Percentiles rank a stretch among this genome's conserved stretches.
Evolutionary conservation across 2,329 filamentous ascomycete species (phyloP).

Genomic region (Fusarium odoratissimum): DNA sequence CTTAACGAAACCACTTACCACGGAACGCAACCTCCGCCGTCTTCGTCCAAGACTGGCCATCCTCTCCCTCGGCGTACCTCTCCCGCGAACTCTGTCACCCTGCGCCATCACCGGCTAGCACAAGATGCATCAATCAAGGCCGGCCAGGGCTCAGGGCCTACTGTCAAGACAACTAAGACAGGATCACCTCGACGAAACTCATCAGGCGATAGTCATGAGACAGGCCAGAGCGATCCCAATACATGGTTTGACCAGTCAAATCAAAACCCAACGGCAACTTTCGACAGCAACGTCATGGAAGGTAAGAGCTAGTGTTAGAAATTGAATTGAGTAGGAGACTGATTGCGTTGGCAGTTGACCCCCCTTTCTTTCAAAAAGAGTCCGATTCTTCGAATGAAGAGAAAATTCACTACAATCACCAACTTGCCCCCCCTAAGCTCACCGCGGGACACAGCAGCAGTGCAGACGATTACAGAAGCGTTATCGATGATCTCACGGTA

Average conservation of each 20-base stretch:
- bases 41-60: slow-evolving; percentile 49
- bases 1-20: slow-evolving; percentile 39
- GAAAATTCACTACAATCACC: slow-evolving; percentile 41
- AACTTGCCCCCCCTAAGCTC: slow-evolving; percentile 46
- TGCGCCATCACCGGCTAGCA: slow-evolving; percentile 59
- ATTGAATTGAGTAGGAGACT: background rate
- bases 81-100: slow-evolving; percentile 60
- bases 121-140: slow-evolving; percentile 54
- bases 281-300: slow-evolving; percentile 61
- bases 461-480: slow-evolving; percentile 80
- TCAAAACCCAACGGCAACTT: slow-evolving; percentile 58
- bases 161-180: slow-evolving; percentile 26
- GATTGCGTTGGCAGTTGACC: slow-evolving; percentile 55
- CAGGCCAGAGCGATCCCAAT: slow-evolving; percentile 61
- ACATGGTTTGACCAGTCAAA: slow-evolving; percentile 68
- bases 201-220: slow-evolving; percentile 62
- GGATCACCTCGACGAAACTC: slow-evolving; percentile 54
- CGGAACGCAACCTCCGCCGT: slow-evolving; percentile 41
- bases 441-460: slow-evolving; percentile 65
- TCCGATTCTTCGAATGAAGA: slow-evolving; percentile 65
- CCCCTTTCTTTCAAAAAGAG: slow-evolving; percentile 66
- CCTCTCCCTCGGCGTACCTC: slow-evolving; percentile 58
- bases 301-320: slow-evolving; percentile 46
- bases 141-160: slow-evolving; percentile 40
- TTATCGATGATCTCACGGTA: slow-evolving; percentile 88